phyloP scores from a whole-genome alignment of 2,329 filamentous ascomycete genomes.

The Colletotrichum orbiculare region DNA sequence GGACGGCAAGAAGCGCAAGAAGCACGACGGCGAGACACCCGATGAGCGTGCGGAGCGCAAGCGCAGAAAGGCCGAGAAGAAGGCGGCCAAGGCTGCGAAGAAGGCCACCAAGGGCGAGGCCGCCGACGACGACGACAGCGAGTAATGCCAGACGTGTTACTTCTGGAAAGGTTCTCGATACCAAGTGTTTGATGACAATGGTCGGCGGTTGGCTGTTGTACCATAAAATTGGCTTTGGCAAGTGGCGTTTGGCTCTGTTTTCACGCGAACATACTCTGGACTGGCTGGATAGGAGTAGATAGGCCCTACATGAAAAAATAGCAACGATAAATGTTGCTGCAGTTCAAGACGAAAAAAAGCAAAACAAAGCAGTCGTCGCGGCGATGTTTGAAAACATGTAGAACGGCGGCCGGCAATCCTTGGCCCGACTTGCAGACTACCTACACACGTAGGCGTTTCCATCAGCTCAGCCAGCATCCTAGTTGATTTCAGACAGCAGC shows the following conservation, averaged over 20 bases:
- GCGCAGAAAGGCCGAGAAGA: slow-evolving; percentile 70
- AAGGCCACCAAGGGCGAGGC: slow-evolving; percentile 59
- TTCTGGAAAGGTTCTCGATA: slow-evolving; percentile 31
- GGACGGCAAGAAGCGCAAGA: slow-evolving; percentile 79
- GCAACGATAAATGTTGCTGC: slow-evolving; percentile 24
- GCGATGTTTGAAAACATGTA: slow-evolving; percentile 22
- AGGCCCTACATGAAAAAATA: slow-evolving; percentile 35
- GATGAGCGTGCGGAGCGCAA: slow-evolving; percentile 74
- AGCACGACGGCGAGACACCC: slow-evolving; percentile 80
- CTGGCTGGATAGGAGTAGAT: slow-evolving; percentile 38
- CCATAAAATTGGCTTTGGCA: slow-evolving; percentile 40
- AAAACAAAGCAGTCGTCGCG: slow-evolving; percentile 5
- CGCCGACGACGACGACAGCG: slow-evolving; percentile 64
- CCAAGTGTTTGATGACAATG: slow-evolving; percentile 36
- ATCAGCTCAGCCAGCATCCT: slow-evolving; percentile 3
- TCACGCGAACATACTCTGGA: slow-evolving; percentile 33
- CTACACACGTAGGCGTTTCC: not conserved
- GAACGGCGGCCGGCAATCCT: slow-evolving; percentile 16
- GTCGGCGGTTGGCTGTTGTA: slow-evolving; percentile 38
- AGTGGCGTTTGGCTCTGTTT: slow-evolving; percentile 38
- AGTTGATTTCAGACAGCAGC: slow-evolving; percentile 29
- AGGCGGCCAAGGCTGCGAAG: slow-evolving; percentile 67
- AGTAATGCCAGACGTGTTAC: slow-evolving; percentile 48
- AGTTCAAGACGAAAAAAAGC: slow-evolving; percentile 26
- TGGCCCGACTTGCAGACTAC: slow-evolving; percentile 3